phyloP scores from a whole-genome alignment of 495 filamentous ascomycete species.

The Aspergillus cristatus region DNA sequence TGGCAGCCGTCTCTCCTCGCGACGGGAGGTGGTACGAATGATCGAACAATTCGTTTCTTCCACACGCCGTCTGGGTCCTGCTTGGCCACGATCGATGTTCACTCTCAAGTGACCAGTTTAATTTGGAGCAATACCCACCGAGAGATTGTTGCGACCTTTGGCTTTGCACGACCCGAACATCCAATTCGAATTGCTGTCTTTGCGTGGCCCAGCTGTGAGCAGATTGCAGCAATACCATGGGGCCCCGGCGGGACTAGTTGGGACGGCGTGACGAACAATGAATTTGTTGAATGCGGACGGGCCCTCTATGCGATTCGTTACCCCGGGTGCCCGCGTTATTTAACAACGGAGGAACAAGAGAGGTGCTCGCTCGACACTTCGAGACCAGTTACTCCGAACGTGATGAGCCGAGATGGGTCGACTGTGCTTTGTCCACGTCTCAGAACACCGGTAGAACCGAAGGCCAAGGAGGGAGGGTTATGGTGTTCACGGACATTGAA shows the following conservation, averaged over 20 bases:
- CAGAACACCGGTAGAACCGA: conserved; percentile 16
- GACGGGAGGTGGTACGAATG: conserved; percentile 87
- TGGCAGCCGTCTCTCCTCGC: conserved; percentile 85
- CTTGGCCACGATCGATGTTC: conserved; percentile 83
- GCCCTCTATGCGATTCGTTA: conserved; percentile 43
- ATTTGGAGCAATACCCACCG: conserved; percentile 81
- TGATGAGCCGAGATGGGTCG: neutral
- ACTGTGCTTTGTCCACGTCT: neutral
- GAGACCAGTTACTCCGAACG: neutral
- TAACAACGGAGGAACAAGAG: neutral
- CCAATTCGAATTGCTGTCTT: conserved; percentile 88
- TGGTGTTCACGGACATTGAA: conserved; percentile 53
- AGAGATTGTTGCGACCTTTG: conserved; percentile 90
- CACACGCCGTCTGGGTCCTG: conserved; percentile 78
- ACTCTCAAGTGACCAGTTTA: conserved; percentile 86
- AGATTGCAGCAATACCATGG: conserved; percentile 87
- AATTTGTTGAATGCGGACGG: conserved; percentile 24
- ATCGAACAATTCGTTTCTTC: conserved; percentile 93
- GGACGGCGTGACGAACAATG: conserved; percentile 39
- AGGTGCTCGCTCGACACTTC: neutral
- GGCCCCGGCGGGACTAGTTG: conserved; percentile 69
- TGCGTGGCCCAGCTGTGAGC: conserved; percentile 86
- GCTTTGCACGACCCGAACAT: conserved; percentile 91
- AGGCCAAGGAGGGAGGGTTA: conserved; percentile 39
- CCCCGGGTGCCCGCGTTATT: conserved; percentile 25